A percentile compares a stretch with the other conserved stretches of the same genome.
These are phyloP conservation scores for Colletotrichum lini DNA, from an alignment of 2,329 filamentous ascomycete genomes.

Conservation along the genomic window DNA sequence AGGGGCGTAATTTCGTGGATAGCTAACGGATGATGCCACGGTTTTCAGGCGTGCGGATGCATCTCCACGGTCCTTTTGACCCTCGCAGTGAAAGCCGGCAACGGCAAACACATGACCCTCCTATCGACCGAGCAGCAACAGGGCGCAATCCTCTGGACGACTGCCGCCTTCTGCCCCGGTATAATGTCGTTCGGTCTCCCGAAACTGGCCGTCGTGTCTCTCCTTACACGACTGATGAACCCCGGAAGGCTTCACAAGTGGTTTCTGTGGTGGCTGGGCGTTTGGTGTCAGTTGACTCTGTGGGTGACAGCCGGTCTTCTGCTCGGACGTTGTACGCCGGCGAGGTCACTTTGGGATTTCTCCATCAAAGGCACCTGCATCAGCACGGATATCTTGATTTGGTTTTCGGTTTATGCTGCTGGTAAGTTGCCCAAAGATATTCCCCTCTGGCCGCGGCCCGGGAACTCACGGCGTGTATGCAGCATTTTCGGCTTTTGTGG, in stretches of 20 bases:
- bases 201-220: slow-evolving; percentile 58
- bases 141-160: slow-evolving; percentile 52
- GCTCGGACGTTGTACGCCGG: slow-evolving; percentile 59
- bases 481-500: slow-evolving; percentile 54
- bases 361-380: slow-evolving; percentile 53
- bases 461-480: background rate
- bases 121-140: slow-evolving; percentile 50
- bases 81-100: slow-evolving; percentile 54
- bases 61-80: slow-evolving; percentile 52
- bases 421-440: slow-evolving; percentile 46
- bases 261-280: slow-evolving; percentile 56
- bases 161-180: slow-evolving; percentile 54
- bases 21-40: background rate
- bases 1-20: too few species aligned
- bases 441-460: fast-evolving
- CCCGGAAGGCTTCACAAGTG: slow-evolving; percentile 51
- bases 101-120: slow-evolving; percentile 54
- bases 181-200: slow-evolving; percentile 57
- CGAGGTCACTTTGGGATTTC: slow-evolving; percentile 56
- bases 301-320: slow-evolving; percentile 56
- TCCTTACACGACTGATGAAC: slow-evolving; percentile 56
- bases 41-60: slow-evolving; percentile 9
- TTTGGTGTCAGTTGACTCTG: slow-evolving; percentile 49
- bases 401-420: slow-evolving; percentile 57
- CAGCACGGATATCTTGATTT: slow-evolving; percentile 52